Evolutionary conservation across 306 rosid genomes (phyloP), one percentile per base, ranked within the genome.

Genomic region (Psophocarpus tetragonolobus): DNA sequence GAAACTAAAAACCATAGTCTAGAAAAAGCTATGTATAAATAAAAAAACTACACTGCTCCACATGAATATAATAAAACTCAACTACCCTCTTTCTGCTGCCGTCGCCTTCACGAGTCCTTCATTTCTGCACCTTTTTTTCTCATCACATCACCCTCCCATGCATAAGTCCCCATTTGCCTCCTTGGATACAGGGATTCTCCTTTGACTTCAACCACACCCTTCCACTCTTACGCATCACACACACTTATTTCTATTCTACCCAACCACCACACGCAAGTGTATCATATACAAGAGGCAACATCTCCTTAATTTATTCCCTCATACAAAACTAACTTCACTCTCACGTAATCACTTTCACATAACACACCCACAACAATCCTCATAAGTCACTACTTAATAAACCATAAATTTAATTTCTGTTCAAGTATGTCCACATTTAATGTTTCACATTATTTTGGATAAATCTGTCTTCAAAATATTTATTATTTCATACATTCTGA

Each of bases 81-180:
- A 80, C 81, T 11, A 29, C 77, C 54, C 67, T 74, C 38, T n/a
- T 13, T 41, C 13, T 27, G 76, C 87, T 87, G 90, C 97, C 98
- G 97, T 96, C 85, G 94, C 94, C 96, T 92, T 92, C 97, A 92
- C 98, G 93, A 87, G 98, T 85, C 92, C 87, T 90, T 84, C 90
- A 80, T 75, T 84, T 80, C 64, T 71, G 75, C 74, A 32, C 58
- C 36, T 62, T 71, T 64, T 45, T 72, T 41, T 81, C 57, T 69
- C 21, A 58, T 58, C 38, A 26, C 66, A 58, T 60, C 53, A 38
- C 61, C 12, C 36, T 71, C 47, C 82, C 68, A 13, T 71, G 77
- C 88, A 69, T 64, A 35, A 38, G 56, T 38, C 63, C 60, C 51
- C 79, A 67, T 82, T 81, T 81, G 4, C 71, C 75, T 84, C 88